Evolutionary conservation across 2,329 filamentous ascomycete genomes (phyloP).

Genomic region (Penicillium hesseltinei): DNA sequence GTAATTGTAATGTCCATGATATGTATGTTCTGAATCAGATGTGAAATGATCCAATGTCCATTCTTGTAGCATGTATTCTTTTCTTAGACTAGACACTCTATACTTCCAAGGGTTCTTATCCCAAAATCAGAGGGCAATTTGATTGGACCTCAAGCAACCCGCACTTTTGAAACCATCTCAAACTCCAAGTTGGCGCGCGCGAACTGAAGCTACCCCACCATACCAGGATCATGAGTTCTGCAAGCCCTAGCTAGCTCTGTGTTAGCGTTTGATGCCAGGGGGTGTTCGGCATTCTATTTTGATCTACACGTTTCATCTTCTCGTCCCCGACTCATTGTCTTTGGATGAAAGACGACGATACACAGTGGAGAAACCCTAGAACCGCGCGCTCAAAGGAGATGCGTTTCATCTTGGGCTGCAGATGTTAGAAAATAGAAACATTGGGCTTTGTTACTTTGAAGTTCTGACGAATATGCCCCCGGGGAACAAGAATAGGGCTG

Average conservation of each 20-base stretch:
- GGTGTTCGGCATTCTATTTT: constrained; percentile 10
- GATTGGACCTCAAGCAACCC: constrained; percentile 17
- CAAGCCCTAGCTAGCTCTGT: background rate
- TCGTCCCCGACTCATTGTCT: background rate
- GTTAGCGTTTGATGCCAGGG: background rate
- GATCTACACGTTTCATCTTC: constrained; percentile 18
- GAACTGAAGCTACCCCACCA: constrained; percentile 14
- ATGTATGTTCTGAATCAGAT: constrained; percentile 17
- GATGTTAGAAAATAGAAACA: constrained; percentile 15
- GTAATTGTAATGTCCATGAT: constrained; percentile 23
- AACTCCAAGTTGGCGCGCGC: constrained; percentile 21
- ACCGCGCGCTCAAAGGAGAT: constrained; percentile 12
- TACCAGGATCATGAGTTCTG: background rate
- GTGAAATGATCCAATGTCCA: constrained; percentile 1
- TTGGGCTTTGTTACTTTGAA: constrained; percentile 2
- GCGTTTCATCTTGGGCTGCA: constrained; percentile 17
- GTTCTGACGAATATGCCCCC: background rate
- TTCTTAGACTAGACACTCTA: background rate
- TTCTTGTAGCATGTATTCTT: background rate
- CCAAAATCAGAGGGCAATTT: background rate
- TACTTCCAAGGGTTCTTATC: background rate
- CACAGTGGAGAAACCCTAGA: constrained; percentile 10
- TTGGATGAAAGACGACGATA: constrained; percentile 15
- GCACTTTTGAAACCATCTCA: constrained; percentile 14
- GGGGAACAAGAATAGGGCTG: background rate